Conservation (phyloP, 2,329 filamentous ascomycete species). For the Apiospora sp. region DNA sequence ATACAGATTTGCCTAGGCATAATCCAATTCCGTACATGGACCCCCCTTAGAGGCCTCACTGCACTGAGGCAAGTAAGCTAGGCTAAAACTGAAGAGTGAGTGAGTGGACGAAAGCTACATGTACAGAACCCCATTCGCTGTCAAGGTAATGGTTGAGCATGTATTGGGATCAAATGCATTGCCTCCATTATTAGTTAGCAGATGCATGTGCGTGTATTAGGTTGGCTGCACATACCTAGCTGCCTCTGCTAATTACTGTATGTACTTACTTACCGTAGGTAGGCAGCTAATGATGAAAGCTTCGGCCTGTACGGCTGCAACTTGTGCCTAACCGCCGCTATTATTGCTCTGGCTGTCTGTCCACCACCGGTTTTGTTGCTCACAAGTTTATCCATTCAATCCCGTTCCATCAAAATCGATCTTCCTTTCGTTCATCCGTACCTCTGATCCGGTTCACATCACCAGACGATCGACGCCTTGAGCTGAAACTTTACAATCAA, state of each 20-base stretch:
- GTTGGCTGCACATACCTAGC: background rate
- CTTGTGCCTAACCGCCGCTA: constrained; percentile 21
- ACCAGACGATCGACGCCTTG: constrained; percentile 1
- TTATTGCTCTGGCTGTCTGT: background rate
- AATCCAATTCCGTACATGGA: background rate
- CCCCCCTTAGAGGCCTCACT: background rate
- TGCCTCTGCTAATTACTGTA: background rate
- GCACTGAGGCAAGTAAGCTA: background rate
- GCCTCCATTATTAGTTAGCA: constrained; percentile 1
- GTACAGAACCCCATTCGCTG: background rate
- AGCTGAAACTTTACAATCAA: background rate
- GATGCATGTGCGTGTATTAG: background rate
- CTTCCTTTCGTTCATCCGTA: constrained; percentile 19
- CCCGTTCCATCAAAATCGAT: constrained; percentile 1
- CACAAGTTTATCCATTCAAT: constrained; percentile 9
- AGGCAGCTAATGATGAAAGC: background rate
- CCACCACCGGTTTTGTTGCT: constrained; percentile 13
- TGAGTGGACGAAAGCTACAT: background rate
- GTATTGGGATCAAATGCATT: background rate
- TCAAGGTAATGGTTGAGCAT: background rate
- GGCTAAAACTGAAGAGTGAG: background rate
- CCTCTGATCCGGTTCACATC: background rate
- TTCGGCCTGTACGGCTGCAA: constrained; percentile 11
- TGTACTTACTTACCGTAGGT: background rate
- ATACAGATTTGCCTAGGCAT: constrained; percentile 9